These are phyloP conservation scores for Eragrostis curvula DNA, from an alignment of 176 grass and related monocot species.

Conservation along the genomic window DNA sequence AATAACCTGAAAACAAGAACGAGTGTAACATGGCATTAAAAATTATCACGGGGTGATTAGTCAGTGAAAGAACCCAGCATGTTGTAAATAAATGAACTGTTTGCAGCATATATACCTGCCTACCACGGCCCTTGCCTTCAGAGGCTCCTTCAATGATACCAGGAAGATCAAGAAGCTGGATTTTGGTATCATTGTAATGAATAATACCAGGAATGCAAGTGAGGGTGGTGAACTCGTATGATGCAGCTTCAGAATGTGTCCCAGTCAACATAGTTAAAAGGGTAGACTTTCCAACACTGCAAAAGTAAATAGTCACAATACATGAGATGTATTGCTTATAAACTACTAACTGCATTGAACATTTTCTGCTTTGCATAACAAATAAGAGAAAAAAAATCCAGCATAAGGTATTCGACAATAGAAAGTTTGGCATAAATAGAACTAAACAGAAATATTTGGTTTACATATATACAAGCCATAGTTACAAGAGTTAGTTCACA, in stretches of 20 bases:
- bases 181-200: slow-evolving; percentile 98
- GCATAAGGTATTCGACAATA: slow-evolving; percentile 21
- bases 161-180: slow-evolving; percentile 99
- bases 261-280: slow-evolving; percentile 95
- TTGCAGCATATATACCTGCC: slow-evolving; percentile 69
- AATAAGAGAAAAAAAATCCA: neutral
- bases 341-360: neutral
- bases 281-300: slow-evolving; percentile 98
- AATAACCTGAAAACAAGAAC: slow-evolving; percentile 80
- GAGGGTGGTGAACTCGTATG: slow-evolving; percentile 98
- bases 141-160: slow-evolving; percentile 99
- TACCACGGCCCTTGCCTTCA: slow-evolving; percentile 98
- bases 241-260: slow-evolving; percentile 99
- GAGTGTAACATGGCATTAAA: neutral
- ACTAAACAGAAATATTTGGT: slow-evolving; percentile 6
- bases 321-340: slow-evolving; percentile 9
- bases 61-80: neutral
- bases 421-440: neutral
- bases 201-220: slow-evolving; percentile 99
- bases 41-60: slow-evolving; percentile 3
- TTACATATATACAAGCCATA: slow-evolving; percentile 14
- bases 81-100: neutral
- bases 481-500: slow-evolving; percentile 22
- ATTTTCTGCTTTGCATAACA: slow-evolving; percentile 20
- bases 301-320: slow-evolving; percentile 40